Evolutionary conservation across 2,329 filamentous ascomycete species (phyloP).

Genomic region (Phoma sp.): DNA sequence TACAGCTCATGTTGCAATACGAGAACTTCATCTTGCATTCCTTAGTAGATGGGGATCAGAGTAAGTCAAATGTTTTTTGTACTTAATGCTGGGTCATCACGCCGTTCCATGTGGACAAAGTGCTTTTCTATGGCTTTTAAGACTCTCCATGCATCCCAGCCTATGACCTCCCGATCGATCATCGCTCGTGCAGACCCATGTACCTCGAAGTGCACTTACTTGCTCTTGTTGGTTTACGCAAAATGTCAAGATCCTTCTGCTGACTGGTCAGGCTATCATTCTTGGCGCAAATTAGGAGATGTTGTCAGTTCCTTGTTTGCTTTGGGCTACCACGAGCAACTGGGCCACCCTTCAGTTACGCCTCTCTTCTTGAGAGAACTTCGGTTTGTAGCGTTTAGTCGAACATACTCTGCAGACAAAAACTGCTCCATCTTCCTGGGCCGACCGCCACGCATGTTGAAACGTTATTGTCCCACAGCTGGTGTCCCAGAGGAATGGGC

Average conservation of each 20-base stretch:
- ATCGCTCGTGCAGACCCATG: too few relatives aligned
- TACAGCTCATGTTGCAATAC: constrained; percentile 10
- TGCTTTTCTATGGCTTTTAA: too few relatives aligned
- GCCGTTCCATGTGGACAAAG: too few relatives aligned
- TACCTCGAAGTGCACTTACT: too few relatives aligned
- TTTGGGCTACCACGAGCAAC: constrained; percentile 56
- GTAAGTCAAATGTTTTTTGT: not conserved
- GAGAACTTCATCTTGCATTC: constrained; percentile 20
- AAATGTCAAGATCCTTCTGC: not conserved
- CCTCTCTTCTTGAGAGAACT: constrained; percentile 52
- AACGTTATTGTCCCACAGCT: not conserved
- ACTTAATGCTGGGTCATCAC: not conserved
- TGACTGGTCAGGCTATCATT: constrained; percentile 50
- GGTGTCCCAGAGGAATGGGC: not conserved
- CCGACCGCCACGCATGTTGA: constrained; percentile 55
- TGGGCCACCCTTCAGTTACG: constrained; percentile 34
- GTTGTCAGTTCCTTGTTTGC: constrained; percentile 56
- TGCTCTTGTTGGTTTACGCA: too few relatives aligned
- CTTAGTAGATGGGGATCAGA: constrained; percentile 1
- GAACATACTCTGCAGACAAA: constrained; percentile 56
- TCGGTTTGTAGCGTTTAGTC: constrained; percentile 50
- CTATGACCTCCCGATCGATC: too few relatives aligned
- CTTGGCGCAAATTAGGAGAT: constrained; percentile 57
- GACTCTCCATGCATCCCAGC: not conserved
- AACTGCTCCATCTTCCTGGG: constrained; percentile 59